Evolutionary conservation across 345 rosid genomes (phyloP).

Genomic region (Eucalyptus marginata): DNA sequence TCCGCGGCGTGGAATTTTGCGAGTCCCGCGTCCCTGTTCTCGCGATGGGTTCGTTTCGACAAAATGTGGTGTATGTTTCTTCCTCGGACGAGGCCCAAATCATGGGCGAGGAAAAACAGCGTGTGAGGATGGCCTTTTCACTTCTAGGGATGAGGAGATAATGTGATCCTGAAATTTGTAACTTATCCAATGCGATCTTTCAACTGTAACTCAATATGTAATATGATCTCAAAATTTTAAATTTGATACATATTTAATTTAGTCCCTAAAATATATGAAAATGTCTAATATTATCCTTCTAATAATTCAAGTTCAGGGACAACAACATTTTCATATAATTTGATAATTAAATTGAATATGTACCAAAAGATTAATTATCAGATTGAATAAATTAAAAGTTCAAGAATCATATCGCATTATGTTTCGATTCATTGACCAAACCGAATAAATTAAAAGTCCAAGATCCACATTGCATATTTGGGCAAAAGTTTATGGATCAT

Average conservation of each 20-base stretch:
- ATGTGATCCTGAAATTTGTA: fast-evolving
- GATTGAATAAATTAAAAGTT: fast-evolving
- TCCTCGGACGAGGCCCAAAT: background rate
- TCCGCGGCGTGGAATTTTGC: background rate
- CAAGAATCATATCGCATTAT: fast-evolving
- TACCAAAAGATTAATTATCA: too few relatives aligned
- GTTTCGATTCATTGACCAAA: fast-evolving
- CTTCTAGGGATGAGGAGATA: background rate
- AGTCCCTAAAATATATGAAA: fast-evolving
- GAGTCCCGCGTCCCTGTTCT: background rate
- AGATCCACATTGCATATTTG: fast-evolving
- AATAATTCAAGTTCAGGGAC: fast-evolving
- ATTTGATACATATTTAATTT: too few relatives aligned
- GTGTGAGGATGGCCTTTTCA: background rate
- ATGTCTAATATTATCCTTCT: too few relatives aligned
- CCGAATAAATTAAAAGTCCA: fast-evolving
- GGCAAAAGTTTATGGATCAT: fast-evolving
- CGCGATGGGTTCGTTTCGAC: background rate
- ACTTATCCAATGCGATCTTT: too few relatives aligned
- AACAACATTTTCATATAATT: fast-evolving
- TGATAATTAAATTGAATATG: fast-evolving
- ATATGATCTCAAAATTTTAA: fast-evolving
- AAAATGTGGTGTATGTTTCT: background rate
- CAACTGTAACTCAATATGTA: fast-evolving
- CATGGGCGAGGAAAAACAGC: fast-evolving